Evolutionary conservation across 306 rosid genomes (phyloP), one percentile per base, ranked within the genome.

Genomic region (Casuarina glauca): DNA sequence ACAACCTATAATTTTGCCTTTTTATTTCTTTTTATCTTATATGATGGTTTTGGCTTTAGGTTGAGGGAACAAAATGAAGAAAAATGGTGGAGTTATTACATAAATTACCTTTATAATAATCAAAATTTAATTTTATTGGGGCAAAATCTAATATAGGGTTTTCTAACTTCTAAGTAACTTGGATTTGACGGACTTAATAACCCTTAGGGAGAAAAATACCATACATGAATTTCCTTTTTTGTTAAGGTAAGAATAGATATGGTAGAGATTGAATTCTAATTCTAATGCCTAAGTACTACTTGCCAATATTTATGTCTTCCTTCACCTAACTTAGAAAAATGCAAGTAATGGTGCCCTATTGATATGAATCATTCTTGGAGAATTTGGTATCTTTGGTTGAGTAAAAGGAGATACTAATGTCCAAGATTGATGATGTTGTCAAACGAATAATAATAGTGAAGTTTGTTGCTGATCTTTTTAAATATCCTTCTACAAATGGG

Each of bases 171-270:
- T 77, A 93, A 92, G 81, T 92, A 92, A 95, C 89, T 87, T 85
- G 95, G 90, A 82, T 82, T 92, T 66, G 97, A 94, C 72, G 79
- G 77, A 51, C 93, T 94, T 46, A 80, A 88, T 42, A 9, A 52
- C 2, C 98, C 95, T 26, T 82, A 20, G 2, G 91, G 89, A 9
- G 89, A 96, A 77, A 70, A 86, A 82, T 90, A 92, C 80, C 88
- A 85, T 16, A 70, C 68, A 60, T 89, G 93, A 88, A 80, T 94
- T 80, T 88, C 86, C 38, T 64, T 91, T 43, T 83, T 89, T 9
- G 16, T 94, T 78, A 92, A 92, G 87, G 92, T 97, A 20, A 97
- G 97, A 84, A 88, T 94, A 76, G 97, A 94, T 87, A 89, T 92
- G 98, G 97, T 94, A 84, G 61, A 69, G 45, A 61, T 76, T 36